A percentile compares a stretch with the other conserved stretches of the same genome.
These are phyloP conservation scores for Diaporthe humulicola DNA, from an alignment of 2,329 filamentous ascomycete genomes.

Conservation along the genomic window DNA sequence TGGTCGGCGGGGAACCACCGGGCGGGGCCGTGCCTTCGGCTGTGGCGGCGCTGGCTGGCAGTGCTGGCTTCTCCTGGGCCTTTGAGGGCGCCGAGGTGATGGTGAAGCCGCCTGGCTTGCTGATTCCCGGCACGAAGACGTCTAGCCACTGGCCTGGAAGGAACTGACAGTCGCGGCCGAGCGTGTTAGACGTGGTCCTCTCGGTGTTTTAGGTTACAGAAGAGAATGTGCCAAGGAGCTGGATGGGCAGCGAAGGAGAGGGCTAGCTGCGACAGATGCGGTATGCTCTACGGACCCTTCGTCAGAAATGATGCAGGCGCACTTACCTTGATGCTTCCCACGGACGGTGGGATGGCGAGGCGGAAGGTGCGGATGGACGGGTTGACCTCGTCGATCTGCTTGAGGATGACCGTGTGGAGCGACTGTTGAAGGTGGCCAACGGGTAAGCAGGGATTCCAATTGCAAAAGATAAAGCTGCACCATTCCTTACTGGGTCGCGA, in stretches of 20 bases:
- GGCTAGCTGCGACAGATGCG: background rate
- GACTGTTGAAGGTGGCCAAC: constrained; percentile 47
- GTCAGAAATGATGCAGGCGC: background rate
- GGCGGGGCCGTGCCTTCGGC: background rate
- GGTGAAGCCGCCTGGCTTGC: constrained; percentile 87
- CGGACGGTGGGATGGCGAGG: constrained; percentile 67
- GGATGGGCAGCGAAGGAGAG: background rate
- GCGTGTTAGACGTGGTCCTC: constrained; percentile 36
- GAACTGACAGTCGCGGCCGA: constrained; percentile 67
- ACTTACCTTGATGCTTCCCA: constrained; percentile 61
- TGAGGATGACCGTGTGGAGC: constrained; percentile 73
- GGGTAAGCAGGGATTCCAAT: background rate
- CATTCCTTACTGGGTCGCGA: constrained; percentile 67
- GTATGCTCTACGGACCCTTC: background rate
- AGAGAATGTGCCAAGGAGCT: background rate
- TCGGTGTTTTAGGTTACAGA: fast-evolving
- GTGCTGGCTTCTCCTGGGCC: constrained; percentile 47
- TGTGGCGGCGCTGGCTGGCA: background rate
- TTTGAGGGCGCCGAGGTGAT: constrained; percentile 81
- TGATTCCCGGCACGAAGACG: constrained; percentile 77
- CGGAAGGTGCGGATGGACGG: constrained; percentile 76
- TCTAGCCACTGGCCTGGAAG: constrained; percentile 91
- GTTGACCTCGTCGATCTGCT: constrained; percentile 74
- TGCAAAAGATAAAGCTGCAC: background rate
- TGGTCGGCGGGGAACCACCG: background rate